phyloP scores from a whole-genome alignment of 257 asterid genomes.

The Nicotiana attenuata region DNA sequence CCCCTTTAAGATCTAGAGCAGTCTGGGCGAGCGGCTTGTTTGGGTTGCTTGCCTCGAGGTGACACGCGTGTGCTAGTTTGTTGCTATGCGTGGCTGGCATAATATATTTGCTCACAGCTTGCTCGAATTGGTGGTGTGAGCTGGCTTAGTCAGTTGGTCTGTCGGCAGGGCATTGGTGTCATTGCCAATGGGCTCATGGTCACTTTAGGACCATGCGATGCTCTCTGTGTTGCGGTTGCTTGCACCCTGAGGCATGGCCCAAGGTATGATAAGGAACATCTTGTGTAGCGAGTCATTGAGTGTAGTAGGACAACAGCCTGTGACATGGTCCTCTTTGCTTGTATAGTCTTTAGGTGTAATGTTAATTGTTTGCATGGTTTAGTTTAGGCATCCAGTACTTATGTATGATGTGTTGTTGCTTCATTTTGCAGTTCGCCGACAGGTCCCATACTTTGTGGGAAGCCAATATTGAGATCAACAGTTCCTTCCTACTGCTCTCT shows the following conservation, averaged over 20 bases:
- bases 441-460: conserved; percentile 81
- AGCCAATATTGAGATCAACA: conserved; percentile 76
- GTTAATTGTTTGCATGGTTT: neutral
- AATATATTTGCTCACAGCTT: neutral
- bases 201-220: neutral
- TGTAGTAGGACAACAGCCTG: neutral
- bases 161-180: neutral
- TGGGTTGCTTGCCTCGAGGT: neutral
- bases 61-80: neutral
- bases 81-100: neutral
- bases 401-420: neutral
- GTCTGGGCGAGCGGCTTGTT: neutral
- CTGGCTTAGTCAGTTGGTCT: conserved; percentile 6
- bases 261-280: neutral
- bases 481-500: conserved; percentile 74
- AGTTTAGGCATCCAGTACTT: neutral
- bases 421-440: conserved; percentile 57
- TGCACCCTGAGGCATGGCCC: neutral
- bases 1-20: neutral
- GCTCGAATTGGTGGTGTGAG: neutral
- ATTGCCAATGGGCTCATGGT: neutral
- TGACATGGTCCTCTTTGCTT: neutral
- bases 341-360: neutral
- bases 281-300: neutral
- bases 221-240: neutral